Base-by-base conservation (phyloP, 2,329 filamentous ascomycete species). In the Aspergillus sp. region DNA sequence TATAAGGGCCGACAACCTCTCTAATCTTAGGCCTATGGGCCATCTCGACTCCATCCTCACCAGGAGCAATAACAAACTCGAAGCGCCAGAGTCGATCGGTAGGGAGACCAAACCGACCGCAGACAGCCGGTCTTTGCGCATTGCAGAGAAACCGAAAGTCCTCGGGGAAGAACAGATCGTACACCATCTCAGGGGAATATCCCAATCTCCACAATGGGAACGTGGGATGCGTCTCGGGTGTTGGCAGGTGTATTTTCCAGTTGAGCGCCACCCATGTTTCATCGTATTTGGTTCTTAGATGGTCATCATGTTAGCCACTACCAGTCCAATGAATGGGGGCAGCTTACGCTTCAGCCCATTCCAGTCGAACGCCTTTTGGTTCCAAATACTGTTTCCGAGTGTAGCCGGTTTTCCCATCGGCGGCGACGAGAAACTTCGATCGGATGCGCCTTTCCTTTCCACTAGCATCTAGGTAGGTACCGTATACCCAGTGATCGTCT, bases 121-220 rank as follows among this genome's bases (percentile, higher is more conserved):
- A 74, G 0, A 78, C 80, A 2, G 78, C 69, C 2, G 81, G 75
- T 41, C 76, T 71, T 2, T 69, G 66, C 0, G 76, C 75, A 35
- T 77, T 76, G 59, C 75, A 76, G 50, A 76, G 73, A 56, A 82
- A 82, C 14, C 77, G 75, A 62, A 77, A 81, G 1, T 73, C 69
- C 4, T 39, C 60, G 0, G 80, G 81, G 65, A 77, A 83, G 62
- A 80, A 82, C 1, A 76, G 57, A 54, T 82, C 76, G 55, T 81
- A 81, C 0, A 82, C 78, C 19, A 79, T 60, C 48, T 79, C 70
- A 4, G 80, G 77, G 0, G 72, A 75, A 58, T 78, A 79, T 6
- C 78, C 79, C 0, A 78, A n/a, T n/a, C n/a, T 58, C 81, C 80
- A 83, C 2, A 82, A 66, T 0, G 79, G 77, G 51, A 82, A 81